Percentiles rank a stretch among this genome's conserved stretches.
phyloP scores from a whole-genome alignment of 208 protist species.

The Leishmania guyanensis region DNA sequence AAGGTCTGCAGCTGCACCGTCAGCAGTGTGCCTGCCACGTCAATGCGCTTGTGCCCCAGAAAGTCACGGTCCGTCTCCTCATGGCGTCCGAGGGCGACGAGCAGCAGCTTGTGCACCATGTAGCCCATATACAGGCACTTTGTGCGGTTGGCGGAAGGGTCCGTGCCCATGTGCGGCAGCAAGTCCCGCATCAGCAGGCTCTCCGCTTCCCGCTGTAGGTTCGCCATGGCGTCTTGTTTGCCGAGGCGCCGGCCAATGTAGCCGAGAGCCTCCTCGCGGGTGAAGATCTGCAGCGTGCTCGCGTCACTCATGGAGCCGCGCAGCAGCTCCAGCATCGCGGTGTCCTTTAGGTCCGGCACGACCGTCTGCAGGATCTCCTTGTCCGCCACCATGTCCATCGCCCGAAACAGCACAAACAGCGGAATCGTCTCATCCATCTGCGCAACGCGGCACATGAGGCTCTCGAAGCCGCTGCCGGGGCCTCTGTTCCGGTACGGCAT shows the following conservation, averaged over 20 bases:
- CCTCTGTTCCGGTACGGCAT: constrained; percentile 94
- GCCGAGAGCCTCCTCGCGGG: constrained; percentile 95
- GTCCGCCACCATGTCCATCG: constrained; percentile 96
- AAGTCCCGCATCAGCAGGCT: constrained; percentile 93
- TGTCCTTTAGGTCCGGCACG: constrained; percentile 83
- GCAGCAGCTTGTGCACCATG: constrained; percentile 97
- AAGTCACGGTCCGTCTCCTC: constrained; percentile 98
- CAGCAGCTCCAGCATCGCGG: constrained; percentile 85
- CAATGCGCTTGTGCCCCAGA: constrained; percentile 99
- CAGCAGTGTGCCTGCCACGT: constrained; percentile 97
- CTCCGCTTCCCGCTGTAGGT: constrained; percentile 92
- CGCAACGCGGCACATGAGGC: constrained; percentile 88
- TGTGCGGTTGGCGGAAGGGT: constrained; percentile 80
- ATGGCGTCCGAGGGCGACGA: constrained; percentile 85
- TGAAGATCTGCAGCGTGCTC: constrained; percentile 87
- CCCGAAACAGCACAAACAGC: constrained; percentile 97
- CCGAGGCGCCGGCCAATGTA: constrained; percentile 94
- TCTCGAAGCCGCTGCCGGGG: constrained; percentile 91
- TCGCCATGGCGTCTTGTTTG: constrained; percentile 76
- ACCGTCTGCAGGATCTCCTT: constrained; percentile 96
- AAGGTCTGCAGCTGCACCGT: constrained; percentile 91
- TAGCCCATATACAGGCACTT: constrained; percentile 98
- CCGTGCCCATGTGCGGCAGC: constrained; percentile 87
- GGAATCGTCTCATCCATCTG: constrained; percentile 92
- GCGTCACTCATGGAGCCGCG: constrained; percentile 95